A percentile compares a stretch with the other conserved stretches of the same genome.
Conservation (phyloP, 148 eudicot genomes). For the Silene uniflora region DNA sequence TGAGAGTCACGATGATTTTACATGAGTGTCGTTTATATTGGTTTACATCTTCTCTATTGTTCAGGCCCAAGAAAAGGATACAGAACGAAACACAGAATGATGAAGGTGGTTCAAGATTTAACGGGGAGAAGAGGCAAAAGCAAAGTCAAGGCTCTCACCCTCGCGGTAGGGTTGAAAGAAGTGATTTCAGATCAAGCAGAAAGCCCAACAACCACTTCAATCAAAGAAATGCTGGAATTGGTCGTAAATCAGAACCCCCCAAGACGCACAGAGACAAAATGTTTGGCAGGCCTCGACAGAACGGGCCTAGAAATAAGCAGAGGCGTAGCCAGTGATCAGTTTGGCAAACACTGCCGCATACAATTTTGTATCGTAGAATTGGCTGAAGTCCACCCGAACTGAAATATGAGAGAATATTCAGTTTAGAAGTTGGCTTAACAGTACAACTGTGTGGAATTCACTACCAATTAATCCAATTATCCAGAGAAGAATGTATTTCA, state of each 20-base stretch:
- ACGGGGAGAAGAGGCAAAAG: conserved; percentile 37
- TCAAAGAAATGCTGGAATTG: conserved; percentile 1
- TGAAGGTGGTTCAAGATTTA: conserved; percentile 28
- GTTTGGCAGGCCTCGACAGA: conserved; percentile 14
- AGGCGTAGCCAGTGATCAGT: background rate
- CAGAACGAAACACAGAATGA: conserved; percentile 27
- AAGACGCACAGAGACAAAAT: conserved; percentile 21
- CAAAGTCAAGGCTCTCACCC: conserved; percentile 24
- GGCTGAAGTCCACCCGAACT: background rate
- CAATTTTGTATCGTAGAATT: conserved; percentile 21
- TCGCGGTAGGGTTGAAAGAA: conserved; percentile 17
- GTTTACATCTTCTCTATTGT: conserved; percentile 7
- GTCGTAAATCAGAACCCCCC: conserved; percentile 16
- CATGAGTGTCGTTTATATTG: background rate
- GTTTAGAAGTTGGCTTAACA: background rate
- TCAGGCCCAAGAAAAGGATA: conserved; percentile 48
- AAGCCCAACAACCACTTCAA: conserved; percentile 19
- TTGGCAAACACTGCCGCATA: conserved; percentile 7
- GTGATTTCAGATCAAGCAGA: conserved; percentile 17
- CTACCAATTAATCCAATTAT: background rate
- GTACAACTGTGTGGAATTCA: background rate
- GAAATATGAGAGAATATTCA: background rate
- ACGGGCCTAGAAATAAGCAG: conserved; percentile 13
- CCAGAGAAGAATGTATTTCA: background rate
- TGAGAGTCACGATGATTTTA: background rate